These are phyloP conservation scores for Omphalea diandra DNA, from an alignment of 441 rosid genomes.

Conservation along the genomic window DNA sequence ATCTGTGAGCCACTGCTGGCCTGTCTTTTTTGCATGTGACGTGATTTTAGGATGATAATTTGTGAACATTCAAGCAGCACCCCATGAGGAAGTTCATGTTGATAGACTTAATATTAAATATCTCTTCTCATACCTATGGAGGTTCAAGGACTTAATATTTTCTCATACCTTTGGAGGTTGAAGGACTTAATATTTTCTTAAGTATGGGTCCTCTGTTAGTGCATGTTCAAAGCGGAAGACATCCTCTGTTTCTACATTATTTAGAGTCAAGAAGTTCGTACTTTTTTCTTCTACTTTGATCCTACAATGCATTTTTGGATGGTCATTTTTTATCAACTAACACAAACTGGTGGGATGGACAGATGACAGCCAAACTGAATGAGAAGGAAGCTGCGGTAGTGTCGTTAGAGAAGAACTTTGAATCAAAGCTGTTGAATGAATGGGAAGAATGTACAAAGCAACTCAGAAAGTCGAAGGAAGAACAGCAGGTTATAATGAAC, in stretches of 20 bases:
- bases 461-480: slow-evolving; percentile 57
- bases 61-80: slow-evolving; percentile 9
- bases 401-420: slow-evolving; percentile 55
- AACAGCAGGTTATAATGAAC: slow-evolving; percentile 45
- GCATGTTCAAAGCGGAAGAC: background rate
- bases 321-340: slow-evolving; percentile 10
- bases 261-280: background rate
- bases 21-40: slow-evolving; percentile 10
- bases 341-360: slow-evolving; percentile 30
- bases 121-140: background rate
- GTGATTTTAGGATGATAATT: slow-evolving; percentile 13
- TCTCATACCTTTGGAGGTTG: too few species aligned
- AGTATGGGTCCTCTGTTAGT: background rate
- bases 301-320: background rate
- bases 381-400: slow-evolving; percentile 63
- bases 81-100: background rate
- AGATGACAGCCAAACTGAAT: slow-evolving; percentile 64
- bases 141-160: background rate
- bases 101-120: background rate
- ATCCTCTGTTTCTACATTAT: background rate
- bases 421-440: slow-evolving; percentile 53
- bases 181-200: too few species aligned
- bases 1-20: slow-evolving; percentile 51
- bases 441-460: slow-evolving; percentile 52
- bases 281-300: background rate